Evolutionary conservation across 805 yeast species (phyloP), one percentile per base, ranked within the genome.

Genomic region (Lipomyces sp.): DNA sequence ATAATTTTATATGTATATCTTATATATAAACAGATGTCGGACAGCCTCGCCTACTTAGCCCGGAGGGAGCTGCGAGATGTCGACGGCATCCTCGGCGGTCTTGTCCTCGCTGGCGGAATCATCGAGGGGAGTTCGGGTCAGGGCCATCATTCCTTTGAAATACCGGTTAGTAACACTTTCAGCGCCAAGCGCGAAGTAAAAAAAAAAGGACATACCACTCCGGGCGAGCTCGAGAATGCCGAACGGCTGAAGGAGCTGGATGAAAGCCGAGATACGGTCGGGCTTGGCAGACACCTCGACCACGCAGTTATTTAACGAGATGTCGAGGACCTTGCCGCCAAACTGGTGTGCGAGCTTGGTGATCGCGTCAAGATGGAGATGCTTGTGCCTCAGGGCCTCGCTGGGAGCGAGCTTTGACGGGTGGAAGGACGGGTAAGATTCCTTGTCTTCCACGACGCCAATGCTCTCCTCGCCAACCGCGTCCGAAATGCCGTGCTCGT

Each of bases 261-360:
- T 80, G 69, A 90, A 90, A 36, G 95, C 82, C 39, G 91, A 76
- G 58, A 93, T 78, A 70, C 97, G 81, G 47, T 86, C 80, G 33
- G 98, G 98, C 68, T 91, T 90, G 47, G 98, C 98, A 59, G 86
- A 77, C 61, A 93, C 79, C 76, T 93, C 98, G 42, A 93, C 90
- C 64, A 93, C 82, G 70, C 95, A 91, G 71, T 88, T 90, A 67
- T 95, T 78, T 69, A 89, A 96, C 59, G 93, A 81, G 59, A 93
- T 85, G 67, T 93, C 98, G 38, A 89, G 90, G 44, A 93, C 78
- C 67, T 78, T 86, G 63, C 98, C 98, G 46, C 97, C 97, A 63
- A 93, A 93, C 71, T 87, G 89, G 45, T 77, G 75, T 33, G 90
- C 83, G 56, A 93, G 77, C 59, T 82, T 81, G 37, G 88, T 78